Conservation (phyloP, 2,329 filamentous ascomycete species). For the Pyrenophora teres region DNA sequence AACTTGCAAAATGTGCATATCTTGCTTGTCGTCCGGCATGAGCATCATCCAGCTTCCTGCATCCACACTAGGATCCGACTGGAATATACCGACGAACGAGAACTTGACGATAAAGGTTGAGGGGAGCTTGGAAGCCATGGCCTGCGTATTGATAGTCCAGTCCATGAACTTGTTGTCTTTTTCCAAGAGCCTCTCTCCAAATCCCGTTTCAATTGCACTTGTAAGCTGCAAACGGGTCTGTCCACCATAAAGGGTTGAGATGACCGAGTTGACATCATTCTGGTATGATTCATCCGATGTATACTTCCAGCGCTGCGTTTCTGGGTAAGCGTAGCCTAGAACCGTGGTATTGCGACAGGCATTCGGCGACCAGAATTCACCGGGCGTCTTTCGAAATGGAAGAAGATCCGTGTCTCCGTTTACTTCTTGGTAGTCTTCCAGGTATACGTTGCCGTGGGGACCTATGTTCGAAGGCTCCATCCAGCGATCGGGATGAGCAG, state of each 20-base stretch:
- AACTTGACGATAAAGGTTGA: slow-evolving; percentile 31
- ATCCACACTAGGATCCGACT: slow-evolving; percentile 19
- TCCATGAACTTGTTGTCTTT: slow-evolving; percentile 25
- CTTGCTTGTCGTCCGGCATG: slow-evolving; percentile 13
- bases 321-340: slow-evolving; percentile 43
- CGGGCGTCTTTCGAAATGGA: slow-evolving; percentile 35
- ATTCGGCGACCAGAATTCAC: slow-evolving; percentile 39
- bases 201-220: background rate
- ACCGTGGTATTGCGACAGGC: slow-evolving; percentile 28
- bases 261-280: slow-evolving; percentile 14
- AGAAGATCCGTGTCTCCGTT: slow-evolving; percentile 54
- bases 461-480: slow-evolving; percentile 54
- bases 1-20: background rate
- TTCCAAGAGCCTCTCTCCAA: background rate
- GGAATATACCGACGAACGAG: slow-evolving; percentile 23
- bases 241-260: slow-evolving; percentile 31
- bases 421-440: slow-evolving; percentile 49
- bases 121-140: slow-evolving; percentile 10
- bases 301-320: slow-evolving; percentile 38
- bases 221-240: slow-evolving; percentile 7
- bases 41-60: slow-evolving; percentile 36
- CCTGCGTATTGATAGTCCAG: slow-evolving; percentile 32
- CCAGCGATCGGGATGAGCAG: slow-evolving; percentile 69
- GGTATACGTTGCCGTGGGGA: slow-evolving; percentile 40
- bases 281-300: slow-evolving; percentile 16